Conservation (phyloP, 2,329 filamentous ascomycete species). For the Magnaporthiopsis poae region DNA sequence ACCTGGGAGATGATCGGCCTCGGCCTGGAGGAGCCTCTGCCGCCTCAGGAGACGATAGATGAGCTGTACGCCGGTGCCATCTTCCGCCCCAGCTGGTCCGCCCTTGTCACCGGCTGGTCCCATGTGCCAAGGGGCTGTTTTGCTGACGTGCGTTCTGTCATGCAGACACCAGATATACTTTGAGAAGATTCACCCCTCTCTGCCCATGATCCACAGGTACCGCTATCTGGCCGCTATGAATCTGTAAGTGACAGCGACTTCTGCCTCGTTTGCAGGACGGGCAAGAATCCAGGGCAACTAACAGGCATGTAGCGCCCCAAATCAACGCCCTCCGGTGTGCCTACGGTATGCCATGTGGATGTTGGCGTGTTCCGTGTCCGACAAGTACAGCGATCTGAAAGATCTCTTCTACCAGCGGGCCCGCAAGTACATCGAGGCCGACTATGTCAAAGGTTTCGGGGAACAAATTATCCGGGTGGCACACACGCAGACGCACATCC, state of each 20-base stretch:
- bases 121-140: not conserved
- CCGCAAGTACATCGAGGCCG: constrained; percentile 79
- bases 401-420: constrained; percentile 83
- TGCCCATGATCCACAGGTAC: constrained; percentile 82
- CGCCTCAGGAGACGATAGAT: constrained; percentile 57
- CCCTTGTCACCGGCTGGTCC: not conserved
- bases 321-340: constrained; percentile 74
- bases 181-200: constrained; percentile 73
- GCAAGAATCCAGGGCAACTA: not conserved
- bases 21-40: constrained; percentile 49
- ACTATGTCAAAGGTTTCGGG: constrained; percentile 86
- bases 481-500: constrained; percentile 74
- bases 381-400: constrained; percentile 70
- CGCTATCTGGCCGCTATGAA: constrained; percentile 84
- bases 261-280: not conserved
- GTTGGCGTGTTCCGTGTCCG: constrained; percentile 73
- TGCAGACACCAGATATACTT: constrained; percentile 74
- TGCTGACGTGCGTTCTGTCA: constrained; percentile 13
- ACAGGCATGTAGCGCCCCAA: constrained; percentile 50
- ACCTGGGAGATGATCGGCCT: constrained; percentile 69
- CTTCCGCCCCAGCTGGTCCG: not conserved
- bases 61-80: constrained; percentile 55
- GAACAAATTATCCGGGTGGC: constrained; percentile 78
- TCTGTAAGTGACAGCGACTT: constrained; percentile 39
- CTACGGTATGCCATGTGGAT: constrained; percentile 94